Conservation (phyloP, 129 eudicot species). For the Centella asiatica region DNA sequence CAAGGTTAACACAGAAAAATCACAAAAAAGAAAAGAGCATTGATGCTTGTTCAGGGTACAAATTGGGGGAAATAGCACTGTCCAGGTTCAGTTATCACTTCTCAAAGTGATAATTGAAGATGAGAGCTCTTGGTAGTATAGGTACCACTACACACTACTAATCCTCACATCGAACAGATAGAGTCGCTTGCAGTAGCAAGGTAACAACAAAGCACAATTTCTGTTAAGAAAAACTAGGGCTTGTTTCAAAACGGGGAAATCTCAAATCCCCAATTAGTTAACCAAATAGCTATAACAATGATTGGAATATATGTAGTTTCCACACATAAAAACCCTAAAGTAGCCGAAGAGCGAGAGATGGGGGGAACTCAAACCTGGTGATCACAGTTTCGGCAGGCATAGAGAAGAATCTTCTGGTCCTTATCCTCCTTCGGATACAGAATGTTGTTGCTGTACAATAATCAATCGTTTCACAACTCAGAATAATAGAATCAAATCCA, state of each 20-base stretch:
- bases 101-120: too few species aligned
- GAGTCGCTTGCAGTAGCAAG: not conserved
- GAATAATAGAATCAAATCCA: not conserved
- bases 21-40: too few species aligned
- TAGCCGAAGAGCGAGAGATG: not conserved
- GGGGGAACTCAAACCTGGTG: slow-evolving; percentile 59
- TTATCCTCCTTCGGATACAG: slow-evolving; percentile 89
- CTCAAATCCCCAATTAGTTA: not conserved
- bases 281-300: not conserved
- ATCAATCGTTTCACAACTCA: not conserved
- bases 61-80: too few species aligned
- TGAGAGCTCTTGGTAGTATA: too few species aligned
- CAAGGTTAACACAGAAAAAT: too few species aligned
- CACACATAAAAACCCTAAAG: slow-evolving; percentile 4
- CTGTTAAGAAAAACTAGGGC: not conserved
- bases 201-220: not conserved
- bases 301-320: not conserved
- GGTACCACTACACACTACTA: too few species aligned
- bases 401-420: slow-evolving; percentile 73
- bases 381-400: slow-evolving; percentile 92
- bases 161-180: too few species aligned
- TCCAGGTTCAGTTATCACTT: too few species aligned
- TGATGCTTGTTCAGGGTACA: too few species aligned
- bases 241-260: not conserved
- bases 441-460: slow-evolving; percentile 64